Evolutionary conservation across 2,329 filamentous ascomycete genomes (phyloP), one percentile per base, ranked within the genome.

Genomic region (Harringtonia lauricola): DNA sequence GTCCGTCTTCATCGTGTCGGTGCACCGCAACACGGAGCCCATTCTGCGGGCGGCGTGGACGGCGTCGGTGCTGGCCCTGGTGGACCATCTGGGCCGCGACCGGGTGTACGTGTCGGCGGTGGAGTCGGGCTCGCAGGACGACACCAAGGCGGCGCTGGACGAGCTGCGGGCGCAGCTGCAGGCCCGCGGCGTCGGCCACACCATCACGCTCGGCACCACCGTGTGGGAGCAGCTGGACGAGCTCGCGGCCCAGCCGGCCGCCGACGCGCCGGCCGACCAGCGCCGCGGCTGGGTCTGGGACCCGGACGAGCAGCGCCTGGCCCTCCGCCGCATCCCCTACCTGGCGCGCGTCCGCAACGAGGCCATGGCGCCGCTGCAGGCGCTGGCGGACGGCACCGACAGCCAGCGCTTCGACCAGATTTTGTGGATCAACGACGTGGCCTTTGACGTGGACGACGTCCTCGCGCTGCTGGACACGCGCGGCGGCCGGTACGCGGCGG

Each of bases 61-160:
- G 50, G 59, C 68, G 14, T 75, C 73, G 3, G 61, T 85, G 2
- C 48, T 81, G 1, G 64, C 70, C 3, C 61, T 85, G 24, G 67
- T 74, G 29, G 63, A 70, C 48, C 63, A 70, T 36, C 62, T 83
- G 7, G 80, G 81, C 0, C 57, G 70, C 2, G 69, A 72, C 15
- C 82, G 83, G 54, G 72, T 83, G 4, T 81, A 73, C 56, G 67
- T 86, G 45, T 76, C 73, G 29, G 71, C 83, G 18, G 71, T 79
- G 52, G 81, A 85, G 58, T 81, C 76, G 41, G 81, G 81, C 3
- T 82, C 78, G 46, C 79, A 74, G 59, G 82, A 86, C 57, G 62
- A 76, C 43, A 79, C 78, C 5, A 83, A 83, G 55, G 74, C 65
- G 12, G 76, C 74, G 2, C 61, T 86, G 49, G 54, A 51, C 3